Evolutionary conservation across 129 eudicot species (phyloP).

Genomic region (Logfia minima): DNA sequence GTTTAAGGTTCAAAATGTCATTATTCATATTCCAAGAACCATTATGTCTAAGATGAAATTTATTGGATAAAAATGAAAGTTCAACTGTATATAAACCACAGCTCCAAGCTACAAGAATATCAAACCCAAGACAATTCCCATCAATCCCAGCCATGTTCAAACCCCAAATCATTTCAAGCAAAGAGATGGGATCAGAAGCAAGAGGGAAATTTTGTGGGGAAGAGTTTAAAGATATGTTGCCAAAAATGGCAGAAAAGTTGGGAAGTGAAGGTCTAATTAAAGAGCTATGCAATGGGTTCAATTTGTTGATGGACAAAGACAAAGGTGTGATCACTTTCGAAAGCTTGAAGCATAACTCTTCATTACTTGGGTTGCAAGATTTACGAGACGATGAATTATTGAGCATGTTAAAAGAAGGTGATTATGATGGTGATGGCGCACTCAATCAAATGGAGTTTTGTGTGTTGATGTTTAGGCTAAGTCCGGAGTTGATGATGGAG

Average conservation of each 20-base stretch:
- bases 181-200: conserved; percentile 36
- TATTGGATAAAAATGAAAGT: not conserved
- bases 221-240: conserved; percentile 50
- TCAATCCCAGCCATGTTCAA: not conserved
- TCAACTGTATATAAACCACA: conserved; percentile 19
- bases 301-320: conserved; percentile 47
- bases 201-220: conserved; percentile 24
- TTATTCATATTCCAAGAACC: conserved; percentile 11
- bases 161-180: not conserved
- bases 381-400: conserved; percentile 50
- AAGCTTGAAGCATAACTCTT: conserved; percentile 55
- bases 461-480: conserved; percentile 67
- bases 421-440: conserved; percentile 55
- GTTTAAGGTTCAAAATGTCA: conserved; percentile 9
- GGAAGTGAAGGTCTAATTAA: conserved; percentile 55
- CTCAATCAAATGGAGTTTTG: conserved; percentile 61
- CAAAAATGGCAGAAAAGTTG: conserved; percentile 55
- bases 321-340: conserved; percentile 60
- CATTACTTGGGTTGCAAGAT: conserved; percentile 48
- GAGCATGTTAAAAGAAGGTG: conserved; percentile 60
- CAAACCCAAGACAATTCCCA: conserved; percentile 14
- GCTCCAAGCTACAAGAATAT: conserved; percentile 19
- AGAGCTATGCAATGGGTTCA: conserved; percentile 61
- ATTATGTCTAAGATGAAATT: conserved; percentile 8
- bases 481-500: conserved; percentile 50